Base-by-base conservation (phyloP, 2,329 filamentous ascomycete genomes). In the Ophiostoma sp. region DNA sequence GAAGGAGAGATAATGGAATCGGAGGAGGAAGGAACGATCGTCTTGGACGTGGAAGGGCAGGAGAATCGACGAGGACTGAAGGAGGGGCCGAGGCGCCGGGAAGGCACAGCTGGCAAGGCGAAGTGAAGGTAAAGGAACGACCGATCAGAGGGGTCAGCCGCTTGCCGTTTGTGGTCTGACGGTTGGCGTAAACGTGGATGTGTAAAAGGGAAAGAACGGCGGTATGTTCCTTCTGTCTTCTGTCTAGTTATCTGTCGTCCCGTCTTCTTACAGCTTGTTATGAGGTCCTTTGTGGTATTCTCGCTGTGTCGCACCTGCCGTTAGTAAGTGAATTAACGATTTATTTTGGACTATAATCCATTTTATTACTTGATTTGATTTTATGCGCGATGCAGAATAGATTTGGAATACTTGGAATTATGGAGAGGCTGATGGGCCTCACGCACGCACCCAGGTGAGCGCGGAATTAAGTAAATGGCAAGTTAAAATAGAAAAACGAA, bases 391-490 rank as follows among this genome's bases (percentile, higher is more conserved):
- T 27, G 27, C 27, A 27, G 27, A 27, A 27, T 27, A 2, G 27
- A 62, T 62, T 62, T 62, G 58, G 58, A 62, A 62, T 62, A 62
- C 41, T 62, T 62, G 58, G 58, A 62, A 62, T 62, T 41, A 62
- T 41, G 36, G 58, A 62, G 58, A 62, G 58, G 58, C 58, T 62
- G 58, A 55, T 62, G 58, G 36, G 16, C 55, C 58, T 14, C 16
- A 62, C n/a, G 36, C 7, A 27, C 27, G 27, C 27, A 27, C 27
- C 27, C 27, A 27, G 58, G 36, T n/a, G 12, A 62, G 38, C 36
- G 38, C 27, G 4, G 4, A 62, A 62, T 40, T 16, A 41, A 40
- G 38, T 16, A 42, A 62, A 40, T 16, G 58, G 58, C 16, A 38
- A 62, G n/a, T n/a, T 8, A 41, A 62, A 40, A 62, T 55, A 36